Evolutionary conservation across 176 grass and related monocot species (phyloP).

Genomic region (Secale cereale): DNA sequence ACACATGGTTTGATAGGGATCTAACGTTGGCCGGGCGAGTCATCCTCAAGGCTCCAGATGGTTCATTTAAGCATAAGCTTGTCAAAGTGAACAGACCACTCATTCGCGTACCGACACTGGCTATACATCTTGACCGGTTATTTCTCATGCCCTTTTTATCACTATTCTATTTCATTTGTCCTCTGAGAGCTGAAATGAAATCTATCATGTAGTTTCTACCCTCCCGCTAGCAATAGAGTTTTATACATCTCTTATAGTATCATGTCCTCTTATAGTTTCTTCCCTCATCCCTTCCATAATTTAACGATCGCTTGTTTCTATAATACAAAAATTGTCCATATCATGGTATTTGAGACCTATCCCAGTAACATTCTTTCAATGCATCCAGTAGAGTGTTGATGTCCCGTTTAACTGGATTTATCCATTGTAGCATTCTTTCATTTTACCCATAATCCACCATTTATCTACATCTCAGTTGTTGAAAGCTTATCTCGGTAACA

Average conservation of each 20-base stretch:
- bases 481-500: background rate
- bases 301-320: background rate
- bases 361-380: background rate
- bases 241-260: background rate
- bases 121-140: slow-evolving; percentile 99
- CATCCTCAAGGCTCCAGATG: slow-evolving; percentile 71
- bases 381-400: background rate
- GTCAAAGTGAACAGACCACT: slow-evolving; percentile 85
- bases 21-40: slow-evolving; percentile 85
- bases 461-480: background rate
- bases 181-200: background rate
- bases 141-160: slow-evolving; percentile 37
- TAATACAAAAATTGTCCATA: background rate
- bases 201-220: background rate
- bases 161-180: background rate
- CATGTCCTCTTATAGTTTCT: too few relatives aligned
- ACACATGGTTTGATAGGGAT: slow-evolving; percentile 97
- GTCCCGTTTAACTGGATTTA: too few relatives aligned
- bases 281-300: background rate
- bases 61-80: slow-evolving; percentile 75
- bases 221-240: background rate
- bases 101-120: slow-evolving; percentile 85
- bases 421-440: background rate
- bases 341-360: background rate
- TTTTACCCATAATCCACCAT: background rate